Percentiles rank a stretch among this genome's conserved stretches.
These are phyloP conservation scores for Clonostachys rhizophaga DNA, from an alignment of 2,329 filamentous ascomycete genomes.

Conservation along the genomic window DNA sequence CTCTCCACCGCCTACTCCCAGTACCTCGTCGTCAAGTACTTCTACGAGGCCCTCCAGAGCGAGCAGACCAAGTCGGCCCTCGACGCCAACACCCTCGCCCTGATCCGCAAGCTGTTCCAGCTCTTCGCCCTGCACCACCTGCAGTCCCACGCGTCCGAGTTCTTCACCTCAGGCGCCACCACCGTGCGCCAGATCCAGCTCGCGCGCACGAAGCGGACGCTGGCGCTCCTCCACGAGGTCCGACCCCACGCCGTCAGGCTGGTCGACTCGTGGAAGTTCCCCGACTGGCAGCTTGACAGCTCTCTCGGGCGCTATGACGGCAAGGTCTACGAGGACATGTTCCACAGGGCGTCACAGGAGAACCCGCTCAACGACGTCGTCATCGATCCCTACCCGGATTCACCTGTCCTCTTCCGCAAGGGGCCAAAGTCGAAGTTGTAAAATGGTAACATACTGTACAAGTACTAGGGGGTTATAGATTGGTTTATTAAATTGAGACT, in stretches of 20 bases:
- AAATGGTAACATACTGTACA: too few species aligned
- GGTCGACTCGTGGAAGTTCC: constrained; percentile 72
- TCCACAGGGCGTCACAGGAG: constrained; percentile 64
- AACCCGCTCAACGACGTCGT: constrained; percentile 71
- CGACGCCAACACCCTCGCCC: constrained; percentile 47
- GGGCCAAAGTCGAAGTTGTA: too few species aligned
- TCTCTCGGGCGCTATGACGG: constrained; percentile 67
- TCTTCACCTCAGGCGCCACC: constrained; percentile 65
- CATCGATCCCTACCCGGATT: constrained; percentile 64
- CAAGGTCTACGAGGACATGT: constrained; percentile 75
- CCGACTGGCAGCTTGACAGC: constrained; percentile 74
- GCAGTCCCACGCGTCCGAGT: constrained; percentile 65
- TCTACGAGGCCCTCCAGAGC: constrained; percentile 39
- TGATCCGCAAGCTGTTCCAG: constrained; percentile 75
- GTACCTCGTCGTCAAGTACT: constrained; percentile 75
- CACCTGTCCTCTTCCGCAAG: too few species aligned
- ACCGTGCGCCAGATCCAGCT: constrained; percentile 70
- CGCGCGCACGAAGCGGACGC: constrained; percentile 56
- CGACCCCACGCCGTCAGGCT: constrained; percentile 68
- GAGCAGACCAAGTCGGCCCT: constrained; percentile 45
- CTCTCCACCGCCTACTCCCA: constrained; percentile 72
- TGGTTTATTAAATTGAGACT: too few species aligned
- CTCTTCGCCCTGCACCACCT: constrained; percentile 65
- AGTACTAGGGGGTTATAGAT: too few species aligned
- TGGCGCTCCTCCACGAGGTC: constrained; percentile 66